Conservation (phyloP, 2,329 filamentous ascomycete genomes). For the Botrytis deweyae region DNA sequence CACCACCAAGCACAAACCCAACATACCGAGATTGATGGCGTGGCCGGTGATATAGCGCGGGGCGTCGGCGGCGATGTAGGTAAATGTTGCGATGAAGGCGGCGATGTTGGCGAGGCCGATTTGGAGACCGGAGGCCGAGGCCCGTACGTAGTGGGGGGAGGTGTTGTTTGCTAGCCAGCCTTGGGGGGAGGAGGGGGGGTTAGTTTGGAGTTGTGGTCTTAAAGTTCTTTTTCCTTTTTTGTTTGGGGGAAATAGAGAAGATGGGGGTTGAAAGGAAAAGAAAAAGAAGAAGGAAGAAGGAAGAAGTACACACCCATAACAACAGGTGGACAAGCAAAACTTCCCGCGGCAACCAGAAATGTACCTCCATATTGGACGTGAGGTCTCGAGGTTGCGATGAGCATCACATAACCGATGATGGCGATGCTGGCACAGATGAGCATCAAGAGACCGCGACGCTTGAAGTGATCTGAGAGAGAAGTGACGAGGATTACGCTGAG, state of each 20-base stretch:
- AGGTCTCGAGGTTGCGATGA: slow-evolving; percentile 62
- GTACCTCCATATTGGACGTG: slow-evolving; percentile 76
- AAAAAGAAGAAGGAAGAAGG: no score
- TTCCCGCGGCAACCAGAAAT: slow-evolving; percentile 80
- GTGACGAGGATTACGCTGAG: slow-evolving; percentile 66
- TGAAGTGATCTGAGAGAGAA: slow-evolving; percentile 71
- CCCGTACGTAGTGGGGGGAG: slow-evolving; percentile 16
- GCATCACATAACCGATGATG: slow-evolving; percentile 75
- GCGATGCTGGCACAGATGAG: slow-evolving; percentile 66
- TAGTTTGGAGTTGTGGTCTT: neutral
- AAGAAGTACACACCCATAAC: slow-evolving; percentile 16
- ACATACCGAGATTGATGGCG: slow-evolving; percentile 70
- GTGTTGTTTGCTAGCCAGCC: slow-evolving; percentile 22
- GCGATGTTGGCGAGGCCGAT: slow-evolving; percentile 75
- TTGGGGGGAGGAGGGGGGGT: neutral
- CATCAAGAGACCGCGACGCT: slow-evolving; percentile 68
- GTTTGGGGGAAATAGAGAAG: no score
- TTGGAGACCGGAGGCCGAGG: slow-evolving; percentile 15
- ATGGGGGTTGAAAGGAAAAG: no score
- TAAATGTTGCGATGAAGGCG: slow-evolving; percentile 56
- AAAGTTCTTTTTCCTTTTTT: no score
- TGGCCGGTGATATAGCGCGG: slow-evolving; percentile 66
- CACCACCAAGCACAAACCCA: slow-evolving; percentile 64
- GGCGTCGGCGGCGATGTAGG: slow-evolving; percentile 64
- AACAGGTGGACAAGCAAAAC: slow-evolving; percentile 65